Conservation (phyloP, 257 asterid genomes). For the Solanum clarkiae region DNA sequence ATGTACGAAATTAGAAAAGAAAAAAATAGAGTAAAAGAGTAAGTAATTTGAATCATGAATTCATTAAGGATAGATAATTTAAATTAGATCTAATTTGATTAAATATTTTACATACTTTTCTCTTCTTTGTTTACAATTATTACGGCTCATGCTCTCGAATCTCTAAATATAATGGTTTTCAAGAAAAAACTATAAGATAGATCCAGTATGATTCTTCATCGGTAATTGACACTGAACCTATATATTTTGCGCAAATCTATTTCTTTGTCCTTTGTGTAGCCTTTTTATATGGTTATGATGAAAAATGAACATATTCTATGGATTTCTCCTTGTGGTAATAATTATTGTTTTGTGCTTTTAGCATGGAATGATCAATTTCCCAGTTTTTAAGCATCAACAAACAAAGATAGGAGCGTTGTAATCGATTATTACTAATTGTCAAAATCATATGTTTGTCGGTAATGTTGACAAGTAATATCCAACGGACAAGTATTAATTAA, state of each 20-base stretch:
- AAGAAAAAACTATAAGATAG: neutral
- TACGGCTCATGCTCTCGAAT: neutral
- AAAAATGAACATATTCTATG: neutral
- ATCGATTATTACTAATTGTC: neutral
- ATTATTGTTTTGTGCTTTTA: neutral
- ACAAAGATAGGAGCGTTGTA: neutral
- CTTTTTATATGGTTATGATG: neutral
- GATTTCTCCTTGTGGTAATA: neutral
- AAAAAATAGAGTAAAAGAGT: too few relatives aligned
- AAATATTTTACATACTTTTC: too few relatives aligned
- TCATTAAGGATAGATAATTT: too few relatives aligned
- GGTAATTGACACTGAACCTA: neutral
- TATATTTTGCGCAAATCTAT: neutral
- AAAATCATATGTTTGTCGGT: neutral
- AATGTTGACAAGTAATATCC: too few relatives aligned
- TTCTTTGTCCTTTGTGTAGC: neutral
- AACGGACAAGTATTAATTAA: neutral
- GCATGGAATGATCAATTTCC: neutral
- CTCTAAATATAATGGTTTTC: neutral
- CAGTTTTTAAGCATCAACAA: neutral
- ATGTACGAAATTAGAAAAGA: too few relatives aligned
- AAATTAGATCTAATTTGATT: too few relatives aligned
- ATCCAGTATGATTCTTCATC: neutral
- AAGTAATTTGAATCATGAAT: too few relatives aligned
- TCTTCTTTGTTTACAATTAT: neutral